Conservation (phyloP, 768 basidiomycete species). For the Suillus fuscotomentosus region DNA sequence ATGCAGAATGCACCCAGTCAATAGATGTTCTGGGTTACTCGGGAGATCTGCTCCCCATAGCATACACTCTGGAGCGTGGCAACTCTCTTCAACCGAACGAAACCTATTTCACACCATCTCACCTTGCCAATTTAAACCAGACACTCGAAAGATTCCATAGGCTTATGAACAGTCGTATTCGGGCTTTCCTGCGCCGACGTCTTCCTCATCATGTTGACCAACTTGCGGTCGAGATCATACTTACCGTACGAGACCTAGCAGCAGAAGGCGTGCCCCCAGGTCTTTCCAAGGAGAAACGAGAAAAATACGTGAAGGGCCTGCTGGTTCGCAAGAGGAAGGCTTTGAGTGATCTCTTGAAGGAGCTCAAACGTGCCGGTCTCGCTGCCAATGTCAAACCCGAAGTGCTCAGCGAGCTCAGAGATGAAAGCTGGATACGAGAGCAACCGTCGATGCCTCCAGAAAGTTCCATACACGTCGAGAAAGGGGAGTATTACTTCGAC, state of each 20-base stretch:
- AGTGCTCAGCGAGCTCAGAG: constrained; percentile 52
- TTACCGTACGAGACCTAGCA: constrained; percentile 57
- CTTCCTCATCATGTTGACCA: constrained; percentile 48
- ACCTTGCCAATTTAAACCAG: constrained; percentile 46
- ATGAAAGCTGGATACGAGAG: constrained; percentile 62
- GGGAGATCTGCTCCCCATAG: not conserved
- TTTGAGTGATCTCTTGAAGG: constrained; percentile 88
- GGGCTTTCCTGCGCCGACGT: constrained; percentile 38
- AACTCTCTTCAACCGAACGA: constrained; percentile 1
- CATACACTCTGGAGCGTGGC: not conserved
- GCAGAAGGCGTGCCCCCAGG: constrained; percentile 40
- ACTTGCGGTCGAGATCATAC: constrained; percentile 62
- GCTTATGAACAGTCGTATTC: constrained; percentile 43
- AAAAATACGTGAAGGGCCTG: constrained; percentile 69
- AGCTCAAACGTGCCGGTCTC: constrained; percentile 78
- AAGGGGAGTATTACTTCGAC: constrained; percentile 61
- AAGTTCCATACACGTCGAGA: constrained; percentile 30
- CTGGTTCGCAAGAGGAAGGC: constrained; percentile 85
- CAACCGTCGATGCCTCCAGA: constrained; percentile 44
- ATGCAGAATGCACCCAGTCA: constrained; percentile 30
- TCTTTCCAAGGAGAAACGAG: constrained; percentile 47
- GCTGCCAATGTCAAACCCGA: constrained; percentile 71
- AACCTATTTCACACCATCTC: constrained; percentile 21
- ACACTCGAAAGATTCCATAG: constrained; percentile 52
- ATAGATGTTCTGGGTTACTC: constrained; percentile 13